Base-by-base conservation (phyloP, 345 rosid genomes). In the Iberis pinnata region DNA sequence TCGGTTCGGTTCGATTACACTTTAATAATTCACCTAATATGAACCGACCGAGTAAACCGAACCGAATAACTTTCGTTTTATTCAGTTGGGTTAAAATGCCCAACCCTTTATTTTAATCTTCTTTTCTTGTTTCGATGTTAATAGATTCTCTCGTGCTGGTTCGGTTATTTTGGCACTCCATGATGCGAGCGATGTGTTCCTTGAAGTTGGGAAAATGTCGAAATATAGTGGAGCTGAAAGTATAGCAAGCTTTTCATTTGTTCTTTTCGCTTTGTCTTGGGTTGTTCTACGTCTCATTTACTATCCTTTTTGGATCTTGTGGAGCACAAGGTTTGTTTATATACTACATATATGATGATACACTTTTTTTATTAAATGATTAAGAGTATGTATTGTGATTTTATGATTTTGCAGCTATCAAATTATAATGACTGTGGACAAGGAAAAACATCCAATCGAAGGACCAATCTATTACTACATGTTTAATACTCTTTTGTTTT, bases 201-300 rank as follows among this genome's bases (percentile, higher is more conserved):
- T 93, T 64, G 99, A 93, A 75, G 54, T 88, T 14, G 99, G 97
- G 63, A 93, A 93, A 75, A 93, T 93, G 99, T 79, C 92, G 14
- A 88, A 86, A 61, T 93, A 93, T 37, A 68, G 78, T 20, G 95
- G 95, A 8, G 94, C 94, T 37, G 97, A 93, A 68, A 73, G 66
- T 47, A 41, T 83, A 2, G 97, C 99, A 5, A 75, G 84, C 67
- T 61, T 76, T 49, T 73, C 95, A 27, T 88, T 93, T 70, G 22
- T 83, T 72, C 76, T 80, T 56, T 93, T 93, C 67, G 92, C 83
- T 25, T 67, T 88, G 65, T 86, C 97, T 16, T 93, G 95, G 95
- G 51, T 86, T 58, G 32, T 83, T 59, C 75, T 93, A 56, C 97
- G 99, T 44, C 95, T 93, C 54, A 75, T 86, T 50, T 93, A 83